Evolutionary conservation across 805 yeast genomes (phyloP), one percentile per base, ranked within the genome.

Genomic region (Kodamaea kakaduensis): DNA sequence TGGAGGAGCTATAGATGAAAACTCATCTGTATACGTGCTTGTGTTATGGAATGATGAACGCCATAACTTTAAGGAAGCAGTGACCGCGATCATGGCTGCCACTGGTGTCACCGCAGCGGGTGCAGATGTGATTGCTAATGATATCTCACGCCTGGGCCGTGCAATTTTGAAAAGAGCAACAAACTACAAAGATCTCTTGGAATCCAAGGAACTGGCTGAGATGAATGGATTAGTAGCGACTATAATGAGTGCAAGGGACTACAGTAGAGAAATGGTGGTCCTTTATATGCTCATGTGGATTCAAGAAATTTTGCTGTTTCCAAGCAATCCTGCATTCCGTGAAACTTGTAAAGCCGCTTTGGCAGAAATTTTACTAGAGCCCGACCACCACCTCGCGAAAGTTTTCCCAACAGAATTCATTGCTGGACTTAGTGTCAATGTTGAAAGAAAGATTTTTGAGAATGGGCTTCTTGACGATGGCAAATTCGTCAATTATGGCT

Each of bases 1-100:
- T 38, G 64, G 61, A 8, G 54, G 50, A 0, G 54, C 44, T 0
- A 41, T 33, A 7, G 75, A 69, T 44, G 15, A 14, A 6, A 67
- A 70, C 45, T 32, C 37, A 9, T 38, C 62, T 9, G 31, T 34
- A 25, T 78, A 72, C 61, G 58, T 64, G 26, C 61, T 83, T 20
- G 51, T 80, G 15, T 62, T 82, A n/a, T 84, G 89, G 83, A 84
- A 84, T 53, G 94, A 84, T 50, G 93, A 84, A 48, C 69, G 66
- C 44, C 93, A 84, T 48, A 73, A 76, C 46, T 74, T 70, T 44
- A 62, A 68, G 2, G 73, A 75, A 38, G 84, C 84, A 1, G 64
- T 61, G 12, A 53, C 57, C 9, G 75, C 77, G 3, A 65, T 79
- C 23, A 45, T 45, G 4, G 52, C 53, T 2, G 68, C 68, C 1